Percentiles rank a stretch among this genome's conserved stretches.
phyloP scores from a whole-genome alignment of 139 green algal genomes.

The Limnomonas spitsbergensis region DNA sequence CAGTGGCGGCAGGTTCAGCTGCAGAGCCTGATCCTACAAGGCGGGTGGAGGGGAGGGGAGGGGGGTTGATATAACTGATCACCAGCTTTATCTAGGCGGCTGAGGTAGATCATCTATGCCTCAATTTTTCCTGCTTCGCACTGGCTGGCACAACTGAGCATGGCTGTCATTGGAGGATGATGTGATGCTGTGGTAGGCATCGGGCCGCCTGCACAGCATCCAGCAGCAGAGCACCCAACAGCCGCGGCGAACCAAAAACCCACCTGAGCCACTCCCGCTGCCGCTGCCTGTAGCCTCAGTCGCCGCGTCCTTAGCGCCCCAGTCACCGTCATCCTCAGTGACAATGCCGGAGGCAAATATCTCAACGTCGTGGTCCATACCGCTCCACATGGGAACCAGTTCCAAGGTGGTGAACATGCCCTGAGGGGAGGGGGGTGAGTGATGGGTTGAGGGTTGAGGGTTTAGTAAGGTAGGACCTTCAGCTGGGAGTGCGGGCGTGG shows the following conservation, averaged over 20 bases:
- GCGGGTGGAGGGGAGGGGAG: not conserved
- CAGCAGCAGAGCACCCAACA: conserved; percentile 10
- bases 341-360: conserved; percentile 70
- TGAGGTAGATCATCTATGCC: conserved; percentile 7
- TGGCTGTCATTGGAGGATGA: no score
- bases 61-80: not conserved
- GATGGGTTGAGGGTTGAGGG: not conserved
- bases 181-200: no score
- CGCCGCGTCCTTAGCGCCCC: conserved; percentile 20
- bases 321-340: conserved; percentile 79
- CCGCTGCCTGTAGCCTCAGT: not conserved
- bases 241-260: not conserved
- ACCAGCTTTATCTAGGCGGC: no score
- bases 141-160: no score
- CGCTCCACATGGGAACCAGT: conserved; percentile 85
- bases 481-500: no score
- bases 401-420: conserved; percentile 80
- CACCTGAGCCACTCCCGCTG: conserved; percentile 50
- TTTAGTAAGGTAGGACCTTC: no score
- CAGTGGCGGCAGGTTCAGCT: conserved; percentile 21
- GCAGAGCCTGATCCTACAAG: not conserved
- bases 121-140: no score
- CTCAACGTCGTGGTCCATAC: conserved; percentile 78
- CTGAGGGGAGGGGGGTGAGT: conserved; percentile 25
- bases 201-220: no score